These are phyloP conservation scores for Centaurea solstitialis DNA, from an alignment of 129 eudicot genomes.

Conservation along the genomic window DNA sequence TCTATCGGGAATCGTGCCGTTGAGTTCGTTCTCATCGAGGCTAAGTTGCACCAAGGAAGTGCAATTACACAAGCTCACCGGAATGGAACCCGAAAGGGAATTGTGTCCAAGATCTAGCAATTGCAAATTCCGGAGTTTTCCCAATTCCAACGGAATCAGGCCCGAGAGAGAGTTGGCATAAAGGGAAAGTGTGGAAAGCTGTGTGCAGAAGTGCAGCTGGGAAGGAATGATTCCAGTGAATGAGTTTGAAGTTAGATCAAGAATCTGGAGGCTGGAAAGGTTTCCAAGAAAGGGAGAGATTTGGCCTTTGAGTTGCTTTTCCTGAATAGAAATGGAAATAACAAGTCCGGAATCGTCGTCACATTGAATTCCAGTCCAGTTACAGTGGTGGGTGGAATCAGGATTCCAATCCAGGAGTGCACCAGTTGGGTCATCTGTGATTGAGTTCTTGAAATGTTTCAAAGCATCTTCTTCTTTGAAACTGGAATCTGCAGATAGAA, in stretches of 20 bases:
- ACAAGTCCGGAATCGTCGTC: slow-evolving; percentile 39
- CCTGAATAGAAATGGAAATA: slow-evolving; percentile 48
- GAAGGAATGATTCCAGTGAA: slow-evolving; percentile 67
- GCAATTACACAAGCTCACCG: slow-evolving; percentile 57
- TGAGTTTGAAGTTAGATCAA: slow-evolving; percentile 67
- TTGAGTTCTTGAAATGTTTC: slow-evolving; percentile 52
- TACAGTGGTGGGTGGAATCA: slow-evolving; percentile 61
- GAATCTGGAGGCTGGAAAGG: slow-evolving; percentile 73
- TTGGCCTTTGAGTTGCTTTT: slow-evolving; percentile 53
- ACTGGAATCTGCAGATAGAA: slow-evolving; percentile 32
- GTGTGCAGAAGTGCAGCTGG: slow-evolving; percentile 57
- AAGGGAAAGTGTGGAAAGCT: slow-evolving; percentile 43
- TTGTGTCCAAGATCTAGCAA: slow-evolving; percentile 56
- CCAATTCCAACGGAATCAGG: slow-evolving; percentile 57
- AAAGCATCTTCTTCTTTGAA: slow-evolving; percentile 52
- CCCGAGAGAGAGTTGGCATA: slow-evolving; percentile 64
- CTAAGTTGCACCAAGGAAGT: slow-evolving; percentile 43
- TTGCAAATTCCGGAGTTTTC: slow-evolving; percentile 49
- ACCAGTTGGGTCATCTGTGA: slow-evolving; percentile 59
- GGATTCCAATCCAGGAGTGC: slow-evolving; percentile 61
- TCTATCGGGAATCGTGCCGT: slow-evolving; percentile 58
- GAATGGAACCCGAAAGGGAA: slow-evolving; percentile 56
- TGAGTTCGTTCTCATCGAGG: slow-evolving; percentile 52
- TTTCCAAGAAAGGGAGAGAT: slow-evolving; percentile 74
- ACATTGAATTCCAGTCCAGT: slow-evolving; percentile 85